Conservation (phyloP, 140 eudicot species). For the Cichorium intybus region DNA sequence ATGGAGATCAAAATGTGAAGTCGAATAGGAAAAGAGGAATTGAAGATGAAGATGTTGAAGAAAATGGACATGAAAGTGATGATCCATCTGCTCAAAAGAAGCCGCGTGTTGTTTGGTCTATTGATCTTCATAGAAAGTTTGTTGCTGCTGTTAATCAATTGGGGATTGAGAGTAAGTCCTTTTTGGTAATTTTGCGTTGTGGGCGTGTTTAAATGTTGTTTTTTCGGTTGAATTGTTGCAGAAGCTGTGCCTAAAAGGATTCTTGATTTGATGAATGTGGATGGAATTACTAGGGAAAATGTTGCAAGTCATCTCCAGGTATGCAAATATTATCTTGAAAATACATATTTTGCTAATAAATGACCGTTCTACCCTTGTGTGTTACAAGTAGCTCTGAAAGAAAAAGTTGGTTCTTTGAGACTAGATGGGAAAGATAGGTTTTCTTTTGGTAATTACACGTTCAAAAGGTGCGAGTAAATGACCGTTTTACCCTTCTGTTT, state of each 20-base stretch:
- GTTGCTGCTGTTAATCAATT: constrained; percentile 84
- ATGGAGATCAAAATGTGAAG: constrained; percentile 48
- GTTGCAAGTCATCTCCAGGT: constrained; percentile 99
- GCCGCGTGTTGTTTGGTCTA: constrained; percentile 94
- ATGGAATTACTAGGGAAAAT: constrained; percentile 85
- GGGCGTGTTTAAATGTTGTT: neutral
- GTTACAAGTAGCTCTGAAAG: neutral
- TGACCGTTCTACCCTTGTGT: neutral
- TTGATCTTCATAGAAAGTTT: constrained; percentile 85
- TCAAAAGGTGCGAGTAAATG: neutral
- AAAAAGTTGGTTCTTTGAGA: neutral
- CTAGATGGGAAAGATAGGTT: neutral
- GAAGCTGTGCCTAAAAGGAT: constrained; percentile 95
- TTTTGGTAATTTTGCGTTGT: constrained; percentile 2
- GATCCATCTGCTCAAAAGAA: constrained; percentile 75
- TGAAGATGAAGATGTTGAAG: constrained; percentile 62
- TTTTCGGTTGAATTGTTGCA: constrained; percentile 24
- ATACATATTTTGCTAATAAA: too few species aligned
- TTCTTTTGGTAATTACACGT: neutral
- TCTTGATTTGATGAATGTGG: constrained; percentile 94
- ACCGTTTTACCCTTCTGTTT: too few species aligned
- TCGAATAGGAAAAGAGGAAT: constrained; percentile 61
- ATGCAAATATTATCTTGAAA: too few species aligned
- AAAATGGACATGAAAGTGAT: constrained; percentile 50
- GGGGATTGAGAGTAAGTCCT: constrained; percentile 77